Evolutionary conservation across 345 rosid genomes (phyloP).

Genomic region (Nephelium lappaceum): DNA sequence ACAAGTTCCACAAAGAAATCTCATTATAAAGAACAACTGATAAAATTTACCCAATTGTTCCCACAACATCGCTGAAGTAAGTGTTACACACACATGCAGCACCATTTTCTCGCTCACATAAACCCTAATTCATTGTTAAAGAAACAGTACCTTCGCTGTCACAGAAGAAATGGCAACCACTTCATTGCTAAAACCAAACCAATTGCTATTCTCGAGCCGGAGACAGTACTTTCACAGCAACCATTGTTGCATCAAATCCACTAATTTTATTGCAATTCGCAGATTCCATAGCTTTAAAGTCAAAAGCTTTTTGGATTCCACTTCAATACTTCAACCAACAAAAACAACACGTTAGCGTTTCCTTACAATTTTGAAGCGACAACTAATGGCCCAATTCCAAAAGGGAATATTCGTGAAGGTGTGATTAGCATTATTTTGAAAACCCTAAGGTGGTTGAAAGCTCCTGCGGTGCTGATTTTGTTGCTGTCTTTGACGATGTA

Average conservation of each 20-base stretch:
- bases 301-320: neutral
- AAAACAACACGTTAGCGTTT: neutral
- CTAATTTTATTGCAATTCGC: neutral
- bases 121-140: neutral
- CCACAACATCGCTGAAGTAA: no score
- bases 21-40: neutral
- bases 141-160: neutral
- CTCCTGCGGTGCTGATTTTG: neutral
- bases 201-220: neutral
- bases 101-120: no score
- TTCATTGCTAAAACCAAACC: slow-evolving; percentile 1
- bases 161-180: neutral
- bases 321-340: neutral
- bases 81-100: neutral
- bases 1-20: neutral
- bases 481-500: neutral
- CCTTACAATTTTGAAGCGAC: neutral
- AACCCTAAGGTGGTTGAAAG: neutral
- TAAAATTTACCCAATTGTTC: no score
- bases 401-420: neutral
- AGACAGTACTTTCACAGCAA: neutral
- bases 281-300: neutral
- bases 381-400: neutral
- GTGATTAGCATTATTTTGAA: neutral
- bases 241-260: neutral